phyloP scores from a whole-genome alignment of 257 asterid genomes.

The Nicotiana knightiana region DNA sequence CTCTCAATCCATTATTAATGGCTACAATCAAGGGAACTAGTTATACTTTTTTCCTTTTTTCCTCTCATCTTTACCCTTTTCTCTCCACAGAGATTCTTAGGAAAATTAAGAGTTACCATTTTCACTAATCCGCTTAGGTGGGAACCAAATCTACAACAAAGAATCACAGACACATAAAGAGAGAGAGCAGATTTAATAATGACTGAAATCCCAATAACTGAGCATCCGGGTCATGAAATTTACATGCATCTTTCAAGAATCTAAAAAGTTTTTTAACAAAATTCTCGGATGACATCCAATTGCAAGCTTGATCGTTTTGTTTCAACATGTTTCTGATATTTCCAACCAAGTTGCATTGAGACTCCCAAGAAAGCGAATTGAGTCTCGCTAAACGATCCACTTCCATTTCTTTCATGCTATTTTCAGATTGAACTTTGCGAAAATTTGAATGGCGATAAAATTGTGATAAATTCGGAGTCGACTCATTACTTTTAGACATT shows the following conservation, averaged over 20 bases:
- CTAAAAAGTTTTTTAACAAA: slow-evolving; percentile 31
- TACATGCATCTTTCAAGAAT: slow-evolving; percentile 60
- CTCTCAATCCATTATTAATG: too few relatives aligned
- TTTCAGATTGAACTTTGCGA: slow-evolving; percentile 5
- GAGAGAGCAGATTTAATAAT: slow-evolving; percentile 15
- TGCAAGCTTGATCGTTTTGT: slow-evolving; percentile 25
- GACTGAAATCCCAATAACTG: slow-evolving; percentile 59
- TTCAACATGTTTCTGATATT: slow-evolving; percentile 34
- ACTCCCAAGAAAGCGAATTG: slow-evolving; percentile 64
- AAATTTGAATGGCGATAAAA: background rate
- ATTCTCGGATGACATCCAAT: slow-evolving; percentile 25
- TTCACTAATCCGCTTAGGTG: background rate
- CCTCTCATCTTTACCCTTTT: too few relatives aligned
- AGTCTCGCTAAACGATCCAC: slow-evolving; percentile 30
- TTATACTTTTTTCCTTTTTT: too few relatives aligned
- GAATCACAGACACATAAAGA: background rate
- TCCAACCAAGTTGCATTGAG: slow-evolving; percentile 45
- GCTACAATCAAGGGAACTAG: too few relatives aligned
- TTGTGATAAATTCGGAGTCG: too few relatives aligned
- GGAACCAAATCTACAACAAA: background rate
- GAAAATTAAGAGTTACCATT: background rate
- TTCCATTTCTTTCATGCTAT: slow-evolving; percentile 21
- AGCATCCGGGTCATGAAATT: slow-evolving; percentile 47
- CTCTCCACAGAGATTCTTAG: background rate
- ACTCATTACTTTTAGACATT: too few relatives aligned